Evolutionary conservation across 768 basidiomycete genomes (phyloP).

Genomic region (Tricholoma hemisulphureum): DNA sequence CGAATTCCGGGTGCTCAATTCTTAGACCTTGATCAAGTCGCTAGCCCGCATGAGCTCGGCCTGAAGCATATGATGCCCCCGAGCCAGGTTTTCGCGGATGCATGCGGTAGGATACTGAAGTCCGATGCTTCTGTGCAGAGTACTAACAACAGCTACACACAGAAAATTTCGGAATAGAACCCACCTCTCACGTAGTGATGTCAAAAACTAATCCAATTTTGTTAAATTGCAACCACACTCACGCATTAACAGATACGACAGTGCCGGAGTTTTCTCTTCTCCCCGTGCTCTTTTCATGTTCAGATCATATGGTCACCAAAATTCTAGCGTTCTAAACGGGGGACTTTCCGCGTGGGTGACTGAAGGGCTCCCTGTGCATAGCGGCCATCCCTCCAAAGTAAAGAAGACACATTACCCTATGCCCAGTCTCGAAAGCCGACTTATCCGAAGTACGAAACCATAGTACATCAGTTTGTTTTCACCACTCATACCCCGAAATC

Average conservation of each 20-base stretch:
- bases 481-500: constrained; percentile 9
- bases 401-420: constrained; percentile 43
- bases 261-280: constrained; percentile 86
- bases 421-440: constrained; percentile 49
- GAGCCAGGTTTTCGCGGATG: constrained; percentile 64
- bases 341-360: constrained; percentile 82
- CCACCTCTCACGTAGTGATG: constrained; percentile 81
- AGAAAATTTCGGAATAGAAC: constrained; percentile 71
- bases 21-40: constrained; percentile 79
- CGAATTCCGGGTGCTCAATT: constrained; percentile 72
- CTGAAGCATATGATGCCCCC: constrained; percentile 95
- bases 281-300: constrained; percentile 95
- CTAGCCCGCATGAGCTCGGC: constrained; percentile 70
- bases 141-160: not conserved
- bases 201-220: constrained; percentile 30
- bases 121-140: not conserved
- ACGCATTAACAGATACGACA: constrained; percentile 67
- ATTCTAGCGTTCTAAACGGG: constrained; percentile 89
- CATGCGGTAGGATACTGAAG: constrained; percentile 62
- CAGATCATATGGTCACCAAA: constrained; percentile 83
- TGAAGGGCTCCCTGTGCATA: constrained; percentile 58
- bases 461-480: not conserved
- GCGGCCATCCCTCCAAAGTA: constrained; percentile 28
- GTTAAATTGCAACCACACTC: not conserved
- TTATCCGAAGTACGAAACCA: constrained; percentile 50